These are phyloP conservation scores for Neopestalotiopsis sp. DNA, from an alignment of 2,329 filamentous ascomycete species.

Conservation along the genomic window DNA sequence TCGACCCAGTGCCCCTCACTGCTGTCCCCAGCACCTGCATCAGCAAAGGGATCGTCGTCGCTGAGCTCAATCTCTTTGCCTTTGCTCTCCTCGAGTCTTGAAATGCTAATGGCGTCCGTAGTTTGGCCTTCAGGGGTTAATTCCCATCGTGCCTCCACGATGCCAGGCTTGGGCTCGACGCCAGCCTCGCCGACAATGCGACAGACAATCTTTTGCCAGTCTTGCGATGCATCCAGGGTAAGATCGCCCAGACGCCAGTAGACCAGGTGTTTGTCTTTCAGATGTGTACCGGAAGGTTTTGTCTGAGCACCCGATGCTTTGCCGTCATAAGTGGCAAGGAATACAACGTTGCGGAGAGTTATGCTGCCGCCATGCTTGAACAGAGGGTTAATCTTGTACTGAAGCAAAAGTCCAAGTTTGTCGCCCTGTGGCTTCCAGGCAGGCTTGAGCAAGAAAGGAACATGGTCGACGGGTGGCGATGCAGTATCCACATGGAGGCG, in stretches of 20 bases:
- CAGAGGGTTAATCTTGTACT: constrained; percentile 82
- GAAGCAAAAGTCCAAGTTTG: constrained; percentile 84
- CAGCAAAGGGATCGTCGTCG: constrained; percentile 74
- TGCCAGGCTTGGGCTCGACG: constrained; percentile 73
- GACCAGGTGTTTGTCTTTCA: constrained; percentile 76
- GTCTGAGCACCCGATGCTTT: constrained; percentile 72
- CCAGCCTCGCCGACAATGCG: constrained; percentile 77
- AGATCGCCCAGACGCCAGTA: constrained; percentile 85
- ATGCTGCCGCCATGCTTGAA: constrained; percentile 58
- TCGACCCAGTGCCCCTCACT: constrained; percentile 63
- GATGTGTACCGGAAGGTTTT: constrained; percentile 80
- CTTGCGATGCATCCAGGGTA: constrained; percentile 64
- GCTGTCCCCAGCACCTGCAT: constrained; percentile 45
- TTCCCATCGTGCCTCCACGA: constrained; percentile 86
- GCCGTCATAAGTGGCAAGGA: constrained; percentile 75
- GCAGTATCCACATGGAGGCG: constrained; percentile 75
- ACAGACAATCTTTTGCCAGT: constrained; percentile 80
- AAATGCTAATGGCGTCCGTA: constrained; percentile 64
- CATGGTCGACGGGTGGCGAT: constrained; percentile 56
- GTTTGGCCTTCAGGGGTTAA: constrained; percentile 50
- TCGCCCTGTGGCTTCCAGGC: constrained; percentile 84
- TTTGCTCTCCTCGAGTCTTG: constrained; percentile 58
- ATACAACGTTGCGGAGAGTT: constrained; percentile 74
- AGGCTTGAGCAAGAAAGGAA: constrained; percentile 75
- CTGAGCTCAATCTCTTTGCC: constrained; percentile 52